These are phyloP conservation scores for Trichothecium sympodiale DNA, from an alignment of 2,329 filamentous ascomycete genomes.

Conservation along the genomic window DNA sequence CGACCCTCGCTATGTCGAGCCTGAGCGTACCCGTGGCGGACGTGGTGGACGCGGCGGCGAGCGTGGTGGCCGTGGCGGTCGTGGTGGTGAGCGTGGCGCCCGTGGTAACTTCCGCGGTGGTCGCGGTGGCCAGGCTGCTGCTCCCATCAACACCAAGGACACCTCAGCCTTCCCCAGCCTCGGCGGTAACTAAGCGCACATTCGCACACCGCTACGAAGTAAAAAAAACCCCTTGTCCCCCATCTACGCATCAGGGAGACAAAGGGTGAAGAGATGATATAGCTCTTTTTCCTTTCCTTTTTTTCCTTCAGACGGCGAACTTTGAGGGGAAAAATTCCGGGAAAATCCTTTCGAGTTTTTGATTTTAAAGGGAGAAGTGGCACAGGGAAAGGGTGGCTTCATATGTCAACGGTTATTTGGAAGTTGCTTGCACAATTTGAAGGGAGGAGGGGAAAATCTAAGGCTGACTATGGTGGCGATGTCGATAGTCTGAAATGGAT, in stretches of 20 bases:
- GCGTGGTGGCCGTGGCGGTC: conserved; percentile 30
- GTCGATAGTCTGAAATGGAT: too few species aligned
- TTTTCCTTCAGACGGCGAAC: too few species aligned
- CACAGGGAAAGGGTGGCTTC: too few species aligned
- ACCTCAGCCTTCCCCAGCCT: conserved; percentile 51
- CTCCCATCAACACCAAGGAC: conserved; percentile 45
- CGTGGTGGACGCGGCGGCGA: conserved; percentile 37
- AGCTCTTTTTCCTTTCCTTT: neutral
- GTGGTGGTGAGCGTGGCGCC: conserved; percentile 29
- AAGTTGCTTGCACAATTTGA: too few species aligned
- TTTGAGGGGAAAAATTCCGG: too few species aligned
- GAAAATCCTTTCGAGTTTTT: too few species aligned
- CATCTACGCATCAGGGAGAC: too few species aligned
- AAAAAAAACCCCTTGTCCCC: neutral
- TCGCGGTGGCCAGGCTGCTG: conserved; percentile 31
- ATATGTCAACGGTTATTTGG: too few species aligned
- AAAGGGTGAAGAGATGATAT: conserved; percentile 1
- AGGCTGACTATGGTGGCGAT: neutral
- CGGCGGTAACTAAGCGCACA: conserved; percentile 34
- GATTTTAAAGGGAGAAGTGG: too few species aligned
- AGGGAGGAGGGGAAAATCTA: too few species aligned
- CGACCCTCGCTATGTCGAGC: conserved; percentile 72
- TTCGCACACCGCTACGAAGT: neutral
- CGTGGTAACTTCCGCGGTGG: conserved; percentile 32
- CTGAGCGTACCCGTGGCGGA: conserved; percentile 42